These are phyloP conservation scores for Plasmodium fragile DNA, from an alignment of 169 alveolate genomes.

Conservation along the genomic window DNA sequence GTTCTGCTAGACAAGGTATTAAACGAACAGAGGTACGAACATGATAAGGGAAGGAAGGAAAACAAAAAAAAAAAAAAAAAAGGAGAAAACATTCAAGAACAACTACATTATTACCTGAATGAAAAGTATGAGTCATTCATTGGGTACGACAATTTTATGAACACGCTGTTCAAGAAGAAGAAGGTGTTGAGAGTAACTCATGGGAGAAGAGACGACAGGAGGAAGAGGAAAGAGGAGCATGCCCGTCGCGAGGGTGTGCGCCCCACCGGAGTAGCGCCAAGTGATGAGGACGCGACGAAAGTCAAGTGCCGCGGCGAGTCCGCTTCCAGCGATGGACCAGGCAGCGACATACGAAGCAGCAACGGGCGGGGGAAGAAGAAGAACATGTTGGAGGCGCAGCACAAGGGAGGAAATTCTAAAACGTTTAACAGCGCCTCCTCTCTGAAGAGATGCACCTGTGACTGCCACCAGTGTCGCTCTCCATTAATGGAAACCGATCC, in stretches of 20 bases:
- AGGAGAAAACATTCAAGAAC: not conserved
- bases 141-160: slow-evolving; percentile 56
- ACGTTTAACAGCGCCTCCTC: not conserved
- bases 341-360: not conserved
- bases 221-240: not conserved
- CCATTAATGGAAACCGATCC: not conserved
- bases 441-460: not conserved
- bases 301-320: not conserved
- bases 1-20: slow-evolving; percentile 35
- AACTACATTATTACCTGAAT: slow-evolving; percentile 33
- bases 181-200: not conserved
- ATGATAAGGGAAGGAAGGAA: slow-evolving; percentile 18
- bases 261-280: not conserved
- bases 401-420: not conserved
- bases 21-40: slow-evolving; percentile 51
- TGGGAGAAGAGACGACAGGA: slow-evolving; percentile 6
- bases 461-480: not conserved
- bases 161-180: slow-evolving; percentile 44
- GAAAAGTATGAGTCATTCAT: slow-evolving; percentile 29
- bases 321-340: not conserved
- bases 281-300: not conserved
- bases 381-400: not conserved
- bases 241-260: not conserved
- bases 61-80: slow-evolving; percentile 9
- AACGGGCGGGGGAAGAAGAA: not conserved